Evolutionary conservation across 768 basidiomycete genomes (phyloP).

Genomic region (Phlebiopsis gigantea): DNA sequence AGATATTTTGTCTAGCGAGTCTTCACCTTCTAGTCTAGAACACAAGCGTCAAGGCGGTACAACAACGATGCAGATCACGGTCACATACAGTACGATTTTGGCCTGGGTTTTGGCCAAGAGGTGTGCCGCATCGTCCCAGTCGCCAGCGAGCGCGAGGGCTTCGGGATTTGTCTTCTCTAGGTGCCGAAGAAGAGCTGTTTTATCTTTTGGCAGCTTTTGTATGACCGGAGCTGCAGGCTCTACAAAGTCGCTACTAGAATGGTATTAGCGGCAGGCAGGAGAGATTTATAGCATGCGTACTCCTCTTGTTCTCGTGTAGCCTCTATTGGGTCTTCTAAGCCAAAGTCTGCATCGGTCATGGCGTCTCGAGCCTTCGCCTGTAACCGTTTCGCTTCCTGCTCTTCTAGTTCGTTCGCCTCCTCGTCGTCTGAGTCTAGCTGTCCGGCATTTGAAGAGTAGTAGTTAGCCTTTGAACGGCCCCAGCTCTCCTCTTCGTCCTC

Average conservation of each 20-base stretch:
- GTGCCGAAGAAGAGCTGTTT: constrained; percentile 52
- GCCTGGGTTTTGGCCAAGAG: constrained; percentile 46
- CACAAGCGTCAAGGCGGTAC: background rate
- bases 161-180: constrained; percentile 76
- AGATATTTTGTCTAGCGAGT: constrained; percentile 43
- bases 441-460: constrained; percentile 83
- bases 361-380: constrained; percentile 70
- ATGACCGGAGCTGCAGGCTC: constrained; percentile 33
- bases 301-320: constrained; percentile 22
- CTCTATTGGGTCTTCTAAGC: constrained; percentile 59
- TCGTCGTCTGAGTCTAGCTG: constrained; percentile 83
- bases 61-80: background rate
- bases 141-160: constrained; percentile 72
- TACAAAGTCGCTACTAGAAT: constrained; percentile 28
- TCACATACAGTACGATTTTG: constrained; percentile 49
- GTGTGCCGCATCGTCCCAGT: constrained; percentile 71
- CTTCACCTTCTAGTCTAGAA: constrained; percentile 42
- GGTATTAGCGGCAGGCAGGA: background rate
- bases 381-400: constrained; percentile 77
- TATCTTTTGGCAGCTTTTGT: constrained; percentile 47
- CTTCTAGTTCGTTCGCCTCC: constrained; percentile 83
- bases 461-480: constrained; percentile 75
- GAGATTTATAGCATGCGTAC: constrained; percentile 19
- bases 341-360: constrained; percentile 79
- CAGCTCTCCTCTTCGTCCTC: constrained; percentile 62